These are phyloP conservation scores for Rhodotorula sp. DNA, from an alignment of 1,284 basidiomycete species.

Conservation along the genomic window DNA sequence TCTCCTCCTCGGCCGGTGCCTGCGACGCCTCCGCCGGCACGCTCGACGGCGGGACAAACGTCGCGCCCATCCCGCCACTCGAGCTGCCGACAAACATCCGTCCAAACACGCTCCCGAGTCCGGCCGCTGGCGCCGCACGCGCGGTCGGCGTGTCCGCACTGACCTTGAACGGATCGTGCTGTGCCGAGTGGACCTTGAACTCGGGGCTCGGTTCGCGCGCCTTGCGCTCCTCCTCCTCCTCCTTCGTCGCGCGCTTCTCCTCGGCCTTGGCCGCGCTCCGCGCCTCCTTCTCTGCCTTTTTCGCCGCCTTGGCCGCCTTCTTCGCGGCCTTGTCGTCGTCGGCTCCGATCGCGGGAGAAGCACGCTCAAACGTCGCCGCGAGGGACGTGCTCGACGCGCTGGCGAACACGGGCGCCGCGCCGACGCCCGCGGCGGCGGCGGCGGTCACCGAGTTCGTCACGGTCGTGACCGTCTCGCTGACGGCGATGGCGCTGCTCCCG, in stretches of 20 bases:
- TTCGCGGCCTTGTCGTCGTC: conserved; percentile 16
- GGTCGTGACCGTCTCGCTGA: background rate
- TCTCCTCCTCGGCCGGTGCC: background rate
- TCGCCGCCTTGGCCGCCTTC: conserved; percentile 16
- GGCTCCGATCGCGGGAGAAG: background rate
- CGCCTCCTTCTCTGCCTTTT: conserved; percentile 17
- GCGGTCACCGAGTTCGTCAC: conserved; percentile 4
- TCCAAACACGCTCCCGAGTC: conserved; percentile 7
- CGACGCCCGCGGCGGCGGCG: background rate
- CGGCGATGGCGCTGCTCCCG: conserved; percentile 14
- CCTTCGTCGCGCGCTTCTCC: conserved; percentile 27
- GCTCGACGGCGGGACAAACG: conserved; percentile 11
- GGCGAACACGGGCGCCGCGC: conserved; percentile 17
- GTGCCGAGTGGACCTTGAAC: conserved; percentile 29
- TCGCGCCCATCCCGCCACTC: conserved; percentile 33
- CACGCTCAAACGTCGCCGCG: conserved; percentile 16
- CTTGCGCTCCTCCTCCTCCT: conserved; percentile 17
- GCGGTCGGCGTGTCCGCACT: conserved; percentile 5
- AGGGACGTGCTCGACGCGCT: conserved; percentile 11
- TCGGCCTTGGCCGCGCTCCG: conserved; percentile 17
- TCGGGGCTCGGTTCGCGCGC: conserved; percentile 11
- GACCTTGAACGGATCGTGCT: conserved; percentile 26
- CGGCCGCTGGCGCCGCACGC: background rate
- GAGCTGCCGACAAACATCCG: conserved; percentile 22
- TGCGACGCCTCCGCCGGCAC: background rate